Evolutionary conservation across 176 grass and related monocot genomes (phyloP), one percentile per base, ranked within the genome.

Genomic region (Rhynchospora breviuscula): DNA sequence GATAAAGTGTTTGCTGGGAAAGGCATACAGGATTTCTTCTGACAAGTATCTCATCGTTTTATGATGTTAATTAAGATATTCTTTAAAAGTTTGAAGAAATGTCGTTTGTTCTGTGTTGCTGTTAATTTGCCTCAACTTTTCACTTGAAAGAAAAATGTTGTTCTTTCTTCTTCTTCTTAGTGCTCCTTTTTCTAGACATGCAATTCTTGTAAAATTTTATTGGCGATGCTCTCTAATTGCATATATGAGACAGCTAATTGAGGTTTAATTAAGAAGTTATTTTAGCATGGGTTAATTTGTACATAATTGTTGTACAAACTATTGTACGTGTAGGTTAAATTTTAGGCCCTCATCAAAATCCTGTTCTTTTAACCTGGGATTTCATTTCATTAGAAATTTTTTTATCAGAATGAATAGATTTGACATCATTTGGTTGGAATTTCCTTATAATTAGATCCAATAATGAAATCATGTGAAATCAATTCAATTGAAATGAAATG

Each of bases 11-110:
- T 95, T 75, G 88, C 88, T 62, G 93, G 91, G 65, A 86, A 83
- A 60, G 96, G 93, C 14, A 69, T 99, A 33, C 96, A 99, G 80
- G 96, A 98, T 62, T 93, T 98, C 65, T 95, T 98, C 79, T 94
- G 67, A 63, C 45, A 35, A 61, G 82, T 75, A 84, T 47, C 35
- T 60, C 63, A 84, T 47, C 35, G 25, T 45, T 84, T 74, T 61
- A 51, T 63, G 59, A 47, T 48, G 23, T 53, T 53, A 29, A 57
- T 53, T 53, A 29, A 57, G 58, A 13, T 21, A 78, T 22, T 78
- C 18, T 78, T 78, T n/a, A 15, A 29, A 17, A 10, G 7, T 58
- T 18, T 14, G 17, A 47, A 69, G 35, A 40, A 40, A 40, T 5
- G 17, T 18, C 13, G 0, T 51, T 52, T 23, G 14, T 75, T 22